These are phyloP conservation scores for Aspergillus nomiae DNA, from an alignment of 2,329 filamentous ascomycete species.

Conservation along the genomic window DNA sequence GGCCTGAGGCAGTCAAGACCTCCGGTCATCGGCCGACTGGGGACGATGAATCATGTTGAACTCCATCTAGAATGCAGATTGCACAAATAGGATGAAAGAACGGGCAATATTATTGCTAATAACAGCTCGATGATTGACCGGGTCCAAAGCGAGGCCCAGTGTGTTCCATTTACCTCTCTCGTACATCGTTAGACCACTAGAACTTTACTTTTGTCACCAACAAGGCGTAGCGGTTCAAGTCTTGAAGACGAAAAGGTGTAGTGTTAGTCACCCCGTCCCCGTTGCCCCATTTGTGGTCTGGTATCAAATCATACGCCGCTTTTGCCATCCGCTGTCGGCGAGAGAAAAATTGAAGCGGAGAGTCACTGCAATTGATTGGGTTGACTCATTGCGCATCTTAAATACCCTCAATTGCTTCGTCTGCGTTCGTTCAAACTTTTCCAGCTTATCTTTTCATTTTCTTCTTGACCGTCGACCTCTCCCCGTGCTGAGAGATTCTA, in stretches of 20 bases:
- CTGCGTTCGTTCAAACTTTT: neutral
- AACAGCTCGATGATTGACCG: constrained; percentile 6
- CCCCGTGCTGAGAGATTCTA: neutral
- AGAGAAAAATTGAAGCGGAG: constrained; percentile 9
- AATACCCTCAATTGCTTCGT: constrained; percentile 9
- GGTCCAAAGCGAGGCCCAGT: neutral
- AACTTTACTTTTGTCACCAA: neutral
- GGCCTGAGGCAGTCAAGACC: constrained; percentile 6
- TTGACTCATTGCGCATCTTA: constrained; percentile 14
- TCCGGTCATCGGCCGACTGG: constrained; percentile 20
- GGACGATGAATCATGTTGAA: neutral
- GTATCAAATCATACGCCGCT: constrained; percentile 6
- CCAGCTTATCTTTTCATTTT: neutral
- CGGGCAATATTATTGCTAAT: constrained; percentile 16
- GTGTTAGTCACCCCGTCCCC: neutral
- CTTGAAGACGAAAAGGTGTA: neutral
- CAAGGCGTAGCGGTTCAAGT: neutral
- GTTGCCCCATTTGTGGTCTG: neutral
- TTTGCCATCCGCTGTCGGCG: constrained; percentile 21
- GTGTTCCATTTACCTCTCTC: neutral
- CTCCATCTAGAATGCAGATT: neutral
- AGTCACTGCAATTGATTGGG: constrained; percentile 4
- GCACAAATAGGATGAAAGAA: constrained; percentile 3
- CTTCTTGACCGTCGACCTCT: neutral
- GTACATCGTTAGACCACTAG: neutral